Conservation (phyloP, 176 grass and related monocot genomes). For the Eleusine indica region DNA sequence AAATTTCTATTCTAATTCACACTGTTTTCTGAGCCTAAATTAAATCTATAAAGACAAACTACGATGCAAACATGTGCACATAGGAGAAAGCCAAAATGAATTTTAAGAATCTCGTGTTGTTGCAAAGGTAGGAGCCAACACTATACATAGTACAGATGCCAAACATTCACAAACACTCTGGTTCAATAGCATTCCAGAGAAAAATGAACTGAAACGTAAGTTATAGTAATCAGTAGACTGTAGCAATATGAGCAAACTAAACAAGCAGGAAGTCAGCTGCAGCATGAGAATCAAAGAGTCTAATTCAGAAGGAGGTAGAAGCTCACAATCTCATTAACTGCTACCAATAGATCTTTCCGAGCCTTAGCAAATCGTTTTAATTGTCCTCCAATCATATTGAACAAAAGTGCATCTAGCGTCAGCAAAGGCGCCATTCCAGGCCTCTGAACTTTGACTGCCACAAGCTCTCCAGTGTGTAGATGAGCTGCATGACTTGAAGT, state of each 20-base stretch:
- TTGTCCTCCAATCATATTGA: constrained; percentile 97
- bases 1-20: too few relatives aligned
- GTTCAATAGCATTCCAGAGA: neutral
- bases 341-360: constrained; percentile 95
- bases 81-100: constrained; percentile 7
- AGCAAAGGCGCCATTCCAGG: constrained; percentile 88
- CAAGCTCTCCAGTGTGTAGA: constrained; percentile 92
- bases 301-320: constrained; percentile 11
- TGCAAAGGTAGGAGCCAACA: constrained; percentile 14
- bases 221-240: neutral
- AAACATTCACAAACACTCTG: neutral
- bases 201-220: neutral
- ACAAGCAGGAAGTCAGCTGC: neutral
- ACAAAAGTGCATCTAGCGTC: constrained; percentile 91
- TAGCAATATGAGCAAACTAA: neutral
- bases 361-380: constrained; percentile 95
- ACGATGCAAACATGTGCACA: constrained; percentile 3
- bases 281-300: neutral
- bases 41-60: constrained; percentile 4
- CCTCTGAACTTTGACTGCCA: constrained; percentile 95
- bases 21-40: neutral
- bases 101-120: neutral
- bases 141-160: neutral
- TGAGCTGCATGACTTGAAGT: constrained; percentile 99
- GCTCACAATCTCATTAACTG: constrained; percentile 92